Conservation (phyloP, 352 stramenopile genomes). For the Globisporangium spinosum region DNA sequence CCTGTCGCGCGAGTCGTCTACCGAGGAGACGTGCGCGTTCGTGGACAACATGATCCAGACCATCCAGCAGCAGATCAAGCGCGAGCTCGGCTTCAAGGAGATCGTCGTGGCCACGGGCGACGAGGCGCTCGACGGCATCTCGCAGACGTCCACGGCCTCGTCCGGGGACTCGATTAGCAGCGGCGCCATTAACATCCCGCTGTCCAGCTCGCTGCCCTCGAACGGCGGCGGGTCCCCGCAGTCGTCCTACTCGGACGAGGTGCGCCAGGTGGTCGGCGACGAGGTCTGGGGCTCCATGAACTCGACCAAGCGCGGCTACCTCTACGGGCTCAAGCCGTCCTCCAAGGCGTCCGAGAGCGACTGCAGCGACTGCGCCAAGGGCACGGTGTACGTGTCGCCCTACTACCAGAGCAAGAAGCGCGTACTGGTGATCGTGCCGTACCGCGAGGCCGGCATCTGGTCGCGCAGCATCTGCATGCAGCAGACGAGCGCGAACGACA, state of each 20-base stretch:
- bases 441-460: conserved; percentile 84
- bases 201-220: conserved; percentile 8
- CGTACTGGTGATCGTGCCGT: conserved; percentile 80
- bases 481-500: conserved; percentile 46
- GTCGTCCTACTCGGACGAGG: conserved; percentile 26
- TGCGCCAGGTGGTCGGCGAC: conserved; percentile 18
- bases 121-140: conserved; percentile 20
- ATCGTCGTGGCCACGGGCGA: conserved; percentile 60
- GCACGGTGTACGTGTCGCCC: conserved; percentile 66
- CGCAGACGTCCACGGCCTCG: conserved; percentile 6
- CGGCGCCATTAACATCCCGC: conserved; percentile 7
- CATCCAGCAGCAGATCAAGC: conserved; percentile 53
- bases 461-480: conserved; percentile 82
- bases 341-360: conserved; percentile 28
- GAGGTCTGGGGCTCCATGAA: conserved; percentile 23
- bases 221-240: conserved; percentile 9
- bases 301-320: conserved; percentile 17
- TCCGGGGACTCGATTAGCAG: conserved; percentile 1
- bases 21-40: conserved; percentile 56
- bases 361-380: conserved; percentile 58
- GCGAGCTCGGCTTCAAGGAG: conserved; percentile 64
- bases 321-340: conserved; percentile 22
- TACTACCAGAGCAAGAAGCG: conserved; percentile 56
- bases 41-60: conserved; percentile 68
- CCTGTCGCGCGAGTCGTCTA: conserved; percentile 32